Evolutionary conservation across 805 yeast species (phyloP).

Genomic region (Saccharomyces kudriavzevii): DNA sequence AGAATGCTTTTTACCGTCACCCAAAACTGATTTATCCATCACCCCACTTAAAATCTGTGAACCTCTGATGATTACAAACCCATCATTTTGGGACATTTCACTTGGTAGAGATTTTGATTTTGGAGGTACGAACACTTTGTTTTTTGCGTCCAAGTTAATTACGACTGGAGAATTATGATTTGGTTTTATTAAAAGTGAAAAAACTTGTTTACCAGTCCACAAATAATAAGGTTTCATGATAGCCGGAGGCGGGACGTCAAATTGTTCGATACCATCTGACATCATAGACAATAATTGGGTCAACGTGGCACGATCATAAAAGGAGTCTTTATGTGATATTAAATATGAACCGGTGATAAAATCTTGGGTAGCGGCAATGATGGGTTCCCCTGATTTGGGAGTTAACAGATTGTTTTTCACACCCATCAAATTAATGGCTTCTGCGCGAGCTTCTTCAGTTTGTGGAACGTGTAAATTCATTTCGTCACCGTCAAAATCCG

Average conservation of each 20-base stretch:
- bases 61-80: slow-evolving; percentile 83
- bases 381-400: slow-evolving; percentile 97
- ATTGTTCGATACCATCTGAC: slow-evolving; percentile 84
- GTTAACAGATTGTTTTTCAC: slow-evolving; percentile 90
- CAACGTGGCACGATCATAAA: slow-evolving; percentile 79
- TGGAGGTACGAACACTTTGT: slow-evolving; percentile 83
- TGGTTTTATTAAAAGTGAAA: slow-evolving; percentile 79
- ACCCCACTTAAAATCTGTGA: slow-evolving; percentile 85
- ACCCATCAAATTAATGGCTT: slow-evolving; percentile 97
- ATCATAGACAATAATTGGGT: slow-evolving; percentile 84
- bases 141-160: slow-evolving; percentile 89
- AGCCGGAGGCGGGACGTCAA: slow-evolving; percentile 94
- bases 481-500: slow-evolving; percentile 99
- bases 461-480: slow-evolving; percentile 99
- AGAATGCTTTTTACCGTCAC: slow-evolving; percentile 97
- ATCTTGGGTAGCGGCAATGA: slow-evolving; percentile 99
- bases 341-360: slow-evolving; percentile 94
- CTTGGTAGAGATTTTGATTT: slow-evolving; percentile 53
- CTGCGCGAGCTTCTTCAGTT: slow-evolving; percentile 97
- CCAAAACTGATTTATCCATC: slow-evolving; percentile 92
- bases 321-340: slow-evolving; percentile 87
- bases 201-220: slow-evolving; percentile 98
- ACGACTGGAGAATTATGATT: slow-evolving; percentile 66
- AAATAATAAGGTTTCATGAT: slow-evolving; percentile 78
- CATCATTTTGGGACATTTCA: slow-evolving; percentile 98